Evolutionary conservation across 495 filamentous ascomycete species (phyloP).

Genomic region (Lepraria neglecta): DNA sequence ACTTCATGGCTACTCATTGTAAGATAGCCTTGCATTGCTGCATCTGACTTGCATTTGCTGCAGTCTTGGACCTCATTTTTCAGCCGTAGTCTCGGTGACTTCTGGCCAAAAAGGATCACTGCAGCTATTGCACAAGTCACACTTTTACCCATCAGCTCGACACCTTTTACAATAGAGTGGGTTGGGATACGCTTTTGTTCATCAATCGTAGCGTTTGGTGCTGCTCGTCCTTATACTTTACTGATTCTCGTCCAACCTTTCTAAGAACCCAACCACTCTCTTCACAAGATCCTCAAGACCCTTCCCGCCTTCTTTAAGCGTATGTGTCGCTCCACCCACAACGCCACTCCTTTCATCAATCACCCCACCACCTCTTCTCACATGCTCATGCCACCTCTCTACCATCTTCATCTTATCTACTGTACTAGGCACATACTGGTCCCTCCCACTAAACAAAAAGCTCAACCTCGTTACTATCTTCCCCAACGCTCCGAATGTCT

Average conservation of each 20-base stretch:
- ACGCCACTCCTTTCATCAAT: conserved; percentile 53
- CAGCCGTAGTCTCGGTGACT: background rate
- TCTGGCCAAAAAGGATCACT: background rate
- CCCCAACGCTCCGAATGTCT: conserved; percentile 60
- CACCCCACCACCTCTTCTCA: conserved; percentile 38
- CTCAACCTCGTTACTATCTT: conserved; percentile 33
- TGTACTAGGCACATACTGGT: conserved; percentile 59
- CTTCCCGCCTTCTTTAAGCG: conserved; percentile 46
- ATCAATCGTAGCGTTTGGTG: background rate
- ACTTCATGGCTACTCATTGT: conserved; percentile 17
- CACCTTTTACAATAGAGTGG: background rate
- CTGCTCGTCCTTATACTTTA: background rate
- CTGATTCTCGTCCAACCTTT: conserved; percentile 33
- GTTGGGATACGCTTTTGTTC: background rate
- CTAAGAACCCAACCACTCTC: conserved; percentile 53
- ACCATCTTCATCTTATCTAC: conserved; percentile 63
- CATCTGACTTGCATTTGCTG: background rate
- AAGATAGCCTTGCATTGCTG: conserved; percentile 18
- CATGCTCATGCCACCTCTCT: conserved; percentile 51
- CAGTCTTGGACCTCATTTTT: background rate
- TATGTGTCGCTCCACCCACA: conserved; percentile 56
- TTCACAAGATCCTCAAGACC: conserved; percentile 45
- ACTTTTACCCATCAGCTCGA: background rate
- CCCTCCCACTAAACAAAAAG: conserved; percentile 59
- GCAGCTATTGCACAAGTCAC: conserved; percentile 9